phyloP scores from a whole-genome alignment of 2,329 filamentous ascomycete species.

The Aspergillus pseudonomiae region DNA sequence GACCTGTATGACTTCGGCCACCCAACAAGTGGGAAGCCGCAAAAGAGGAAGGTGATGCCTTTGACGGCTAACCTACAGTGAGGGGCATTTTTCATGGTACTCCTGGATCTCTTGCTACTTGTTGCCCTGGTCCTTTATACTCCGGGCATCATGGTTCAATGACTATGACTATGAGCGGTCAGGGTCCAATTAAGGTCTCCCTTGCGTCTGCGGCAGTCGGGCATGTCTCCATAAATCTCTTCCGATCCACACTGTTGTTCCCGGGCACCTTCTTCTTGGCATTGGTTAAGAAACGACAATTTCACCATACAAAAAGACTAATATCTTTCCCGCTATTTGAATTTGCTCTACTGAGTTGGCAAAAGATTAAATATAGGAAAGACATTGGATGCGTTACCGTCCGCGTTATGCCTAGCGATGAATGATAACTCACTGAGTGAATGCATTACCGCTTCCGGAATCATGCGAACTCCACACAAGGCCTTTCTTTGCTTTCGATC shows the following conservation, averaged over 20 bases:
- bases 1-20: neutral
- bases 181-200: neutral
- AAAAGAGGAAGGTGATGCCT: neutral
- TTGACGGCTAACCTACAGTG: neutral
- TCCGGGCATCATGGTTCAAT: neutral
- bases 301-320: neutral
- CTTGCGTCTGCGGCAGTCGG: slow-evolving; percentile 6
- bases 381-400: neutral
- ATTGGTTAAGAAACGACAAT: neutral
- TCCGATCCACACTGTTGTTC: neutral
- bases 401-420: neutral
- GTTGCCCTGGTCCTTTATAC: neutral
- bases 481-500: neutral
- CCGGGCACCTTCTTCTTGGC: neutral
- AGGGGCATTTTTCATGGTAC: neutral
- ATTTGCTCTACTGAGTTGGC: neutral
- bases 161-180: neutral
- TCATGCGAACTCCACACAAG: neutral
- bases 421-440: neutral
- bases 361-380: neutral
- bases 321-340: neutral
- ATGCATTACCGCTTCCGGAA: slow-evolving; percentile 9
- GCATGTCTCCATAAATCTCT: neutral
- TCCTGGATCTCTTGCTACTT: neutral
- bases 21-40: neutral